These are phyloP conservation scores for Massariosphaeria phaeospora DNA, from an alignment of 495 filamentous ascomycete species.

Conservation along the genomic window DNA sequence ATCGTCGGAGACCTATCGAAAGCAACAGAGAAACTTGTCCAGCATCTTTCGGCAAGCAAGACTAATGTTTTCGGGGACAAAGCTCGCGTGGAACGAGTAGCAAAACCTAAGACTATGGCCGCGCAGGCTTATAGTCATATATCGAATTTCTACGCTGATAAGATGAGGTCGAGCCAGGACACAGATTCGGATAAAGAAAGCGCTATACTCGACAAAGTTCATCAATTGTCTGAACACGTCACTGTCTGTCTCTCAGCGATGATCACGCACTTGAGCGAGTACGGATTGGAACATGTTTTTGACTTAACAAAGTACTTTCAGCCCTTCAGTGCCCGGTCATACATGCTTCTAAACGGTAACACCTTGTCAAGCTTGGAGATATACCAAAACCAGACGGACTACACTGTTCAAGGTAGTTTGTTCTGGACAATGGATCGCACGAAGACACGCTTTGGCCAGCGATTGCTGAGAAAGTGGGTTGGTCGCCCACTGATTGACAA, in stretches of 20 bases:
- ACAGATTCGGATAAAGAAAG: constrained; percentile 47
- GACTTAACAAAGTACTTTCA: constrained; percentile 97
- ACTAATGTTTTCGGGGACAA: constrained; percentile 92
- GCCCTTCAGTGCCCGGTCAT: constrained; percentile 86
- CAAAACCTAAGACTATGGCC: constrained; percentile 75
- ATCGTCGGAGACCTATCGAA: constrained; percentile 90
- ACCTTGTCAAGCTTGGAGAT: constrained; percentile 92
- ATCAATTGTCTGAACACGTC: constrained; percentile 77
- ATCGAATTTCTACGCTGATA: constrained; percentile 87
- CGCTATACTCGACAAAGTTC: constrained; percentile 74
- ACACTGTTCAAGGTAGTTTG: constrained; percentile 78
- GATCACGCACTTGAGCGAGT: constrained; percentile 91
- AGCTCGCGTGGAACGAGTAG: constrained; percentile 73
- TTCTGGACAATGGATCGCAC: constrained; percentile 97
- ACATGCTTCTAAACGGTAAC: constrained; percentile 96
- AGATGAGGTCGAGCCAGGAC: constrained; percentile 56
- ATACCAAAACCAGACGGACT: constrained; percentile 91
- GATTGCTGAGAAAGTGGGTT: constrained; percentile 90
- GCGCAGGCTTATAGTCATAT: constrained; percentile 84
- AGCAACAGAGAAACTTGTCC: constrained; percentile 87
- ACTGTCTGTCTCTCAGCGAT: constrained; percentile 92
- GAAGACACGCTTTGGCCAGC: constrained; percentile 79
- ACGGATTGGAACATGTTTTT: constrained; percentile 93
- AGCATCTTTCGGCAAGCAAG: constrained; percentile 81
- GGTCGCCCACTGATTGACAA: constrained; percentile 84